Percentiles rank a stretch among this genome's conserved stretches.
Evolutionary conservation across 1,139 yeast species (phyloP).

Genomic region (Lodderomyces margitis): DNA sequence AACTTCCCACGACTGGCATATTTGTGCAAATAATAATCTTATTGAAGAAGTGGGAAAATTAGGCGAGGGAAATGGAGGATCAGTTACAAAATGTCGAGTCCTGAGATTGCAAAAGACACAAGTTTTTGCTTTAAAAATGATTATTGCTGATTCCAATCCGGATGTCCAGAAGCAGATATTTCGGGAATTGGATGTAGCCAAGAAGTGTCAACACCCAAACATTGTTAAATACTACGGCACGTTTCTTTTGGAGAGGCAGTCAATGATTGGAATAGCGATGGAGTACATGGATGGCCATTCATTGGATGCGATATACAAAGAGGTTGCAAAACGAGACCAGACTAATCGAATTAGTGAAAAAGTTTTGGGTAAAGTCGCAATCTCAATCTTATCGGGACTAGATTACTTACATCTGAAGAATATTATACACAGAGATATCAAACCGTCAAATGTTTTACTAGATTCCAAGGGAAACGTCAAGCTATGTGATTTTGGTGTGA

Average conservation of each 20-base stretch:
- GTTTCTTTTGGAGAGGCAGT: constrained; percentile 68
- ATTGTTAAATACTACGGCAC: constrained; percentile 94
- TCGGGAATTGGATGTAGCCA: constrained; percentile 84
- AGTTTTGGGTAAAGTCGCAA: constrained; percentile 86
- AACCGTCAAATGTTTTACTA: constrained; percentile 85
- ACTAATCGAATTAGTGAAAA: constrained; percentile 91
- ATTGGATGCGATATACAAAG: constrained; percentile 82
- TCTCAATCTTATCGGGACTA: constrained; percentile 77
- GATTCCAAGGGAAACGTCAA: constrained; percentile 79
- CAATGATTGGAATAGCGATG: constrained; percentile 87
- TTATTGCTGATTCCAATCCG: constrained; percentile 74
- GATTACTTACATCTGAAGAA: constrained; percentile 84
- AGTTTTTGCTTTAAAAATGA: constrained; percentile 84
- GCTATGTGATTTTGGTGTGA: constrained; percentile 96
- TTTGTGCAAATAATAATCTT: constrained; percentile 49
- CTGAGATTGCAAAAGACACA: constrained; percentile 31
- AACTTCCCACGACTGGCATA: constrained; percentile 78
- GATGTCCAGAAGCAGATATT: constrained; percentile 81
- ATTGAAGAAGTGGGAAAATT: constrained; percentile 49
- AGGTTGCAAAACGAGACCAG: constrained; percentile 51
- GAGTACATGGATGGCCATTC: constrained; percentile 95
- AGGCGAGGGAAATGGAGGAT: constrained; percentile 96
- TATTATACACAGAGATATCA: constrained; percentile 90
- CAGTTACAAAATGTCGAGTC: constrained; percentile 68
- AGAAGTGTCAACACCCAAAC: constrained; percentile 75